Evolutionary conservation across 306 rosid species (phyloP).

Genomic region (Corylus heterophylla): DNA sequence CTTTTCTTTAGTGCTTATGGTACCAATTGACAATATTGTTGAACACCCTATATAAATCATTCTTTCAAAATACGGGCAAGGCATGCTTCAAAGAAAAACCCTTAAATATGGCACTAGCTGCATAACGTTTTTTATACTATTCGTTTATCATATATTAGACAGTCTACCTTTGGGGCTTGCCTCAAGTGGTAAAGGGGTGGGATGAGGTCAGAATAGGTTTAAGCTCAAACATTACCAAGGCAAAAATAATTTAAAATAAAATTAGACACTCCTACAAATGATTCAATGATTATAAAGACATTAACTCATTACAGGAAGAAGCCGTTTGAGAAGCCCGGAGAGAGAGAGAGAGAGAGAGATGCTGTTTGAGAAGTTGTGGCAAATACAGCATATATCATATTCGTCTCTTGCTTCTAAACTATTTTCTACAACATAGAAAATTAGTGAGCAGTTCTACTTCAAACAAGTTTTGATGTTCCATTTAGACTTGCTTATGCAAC

Average conservation of each 20-base stretch:
- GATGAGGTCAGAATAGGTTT: neutral
- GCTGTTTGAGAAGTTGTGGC: neutral
- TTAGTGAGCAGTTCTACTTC: neutral
- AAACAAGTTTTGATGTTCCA: neutral
- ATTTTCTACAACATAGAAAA: neutral
- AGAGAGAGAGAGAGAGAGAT: no score
- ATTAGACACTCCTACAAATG: neutral
- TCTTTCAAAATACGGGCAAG: neutral
- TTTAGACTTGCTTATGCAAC: slow-evolving; percentile 9
- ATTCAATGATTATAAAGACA: neutral
- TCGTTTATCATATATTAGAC: neutral
- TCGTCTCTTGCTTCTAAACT: neutral
- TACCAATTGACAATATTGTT: neutral
- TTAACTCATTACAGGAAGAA: neutral
- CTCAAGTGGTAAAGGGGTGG: neutral
- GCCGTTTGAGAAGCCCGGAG: neutral
- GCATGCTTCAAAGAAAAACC: neutral
- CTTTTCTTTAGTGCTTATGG: neutral
- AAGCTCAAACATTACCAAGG: neutral
- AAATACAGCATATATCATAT: neutral
- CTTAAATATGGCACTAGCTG: neutral
- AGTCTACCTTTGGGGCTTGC: neutral
- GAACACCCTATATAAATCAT: neutral
- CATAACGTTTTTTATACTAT: neutral
- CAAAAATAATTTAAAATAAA: neutral